These are phyloP conservation scores for Colletotrichum simmondsii DNA, from an alignment of 2,329 filamentous ascomycete species.

Conservation along the genomic window DNA sequence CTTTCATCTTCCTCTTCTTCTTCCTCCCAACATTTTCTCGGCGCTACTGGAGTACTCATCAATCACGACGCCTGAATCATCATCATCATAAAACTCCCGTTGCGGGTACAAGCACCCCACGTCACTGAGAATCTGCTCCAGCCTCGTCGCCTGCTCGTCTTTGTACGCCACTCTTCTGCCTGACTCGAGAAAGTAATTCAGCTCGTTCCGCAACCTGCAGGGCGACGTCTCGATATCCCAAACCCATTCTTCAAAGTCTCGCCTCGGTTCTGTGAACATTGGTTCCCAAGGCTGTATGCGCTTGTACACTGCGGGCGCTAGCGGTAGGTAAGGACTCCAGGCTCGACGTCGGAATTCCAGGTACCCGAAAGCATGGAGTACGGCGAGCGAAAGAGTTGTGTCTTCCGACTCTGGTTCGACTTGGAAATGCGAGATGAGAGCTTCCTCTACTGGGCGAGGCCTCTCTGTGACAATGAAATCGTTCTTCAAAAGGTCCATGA, in stretches of 20 bases:
- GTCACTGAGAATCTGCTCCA: slow-evolving; percentile 31
- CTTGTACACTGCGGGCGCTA: slow-evolving; percentile 25
- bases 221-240: slow-evolving; percentile 29
- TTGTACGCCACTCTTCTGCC: slow-evolving; percentile 33
- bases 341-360: slow-evolving; percentile 37
- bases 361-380: slow-evolving; percentile 39
- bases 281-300: slow-evolving; percentile 34
- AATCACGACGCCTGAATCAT: not conserved
- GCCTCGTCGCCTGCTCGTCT: slow-evolving; percentile 33
- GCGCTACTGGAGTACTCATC: not conserved
- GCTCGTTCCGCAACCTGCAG: slow-evolving; percentile 33
- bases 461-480: slow-evolving; percentile 1
- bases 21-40: not conserved
- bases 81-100: not conserved
- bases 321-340: slow-evolving; percentile 36
- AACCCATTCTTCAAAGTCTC: slow-evolving; percentile 25
- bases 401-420: slow-evolving; percentile 11
- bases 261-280: slow-evolving; percentile 17
- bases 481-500: not conserved
- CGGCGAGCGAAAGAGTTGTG: slow-evolving; percentile 38
- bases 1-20: not conserved
- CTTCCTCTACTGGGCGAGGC: not conserved
- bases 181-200: slow-evolving; percentile 32
- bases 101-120: slow-evolving; percentile 25
- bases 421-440: not conserved